Evolutionary conservation across 768 basidiomycete species (phyloP).

Genomic region (Suillus decipiens): DNA sequence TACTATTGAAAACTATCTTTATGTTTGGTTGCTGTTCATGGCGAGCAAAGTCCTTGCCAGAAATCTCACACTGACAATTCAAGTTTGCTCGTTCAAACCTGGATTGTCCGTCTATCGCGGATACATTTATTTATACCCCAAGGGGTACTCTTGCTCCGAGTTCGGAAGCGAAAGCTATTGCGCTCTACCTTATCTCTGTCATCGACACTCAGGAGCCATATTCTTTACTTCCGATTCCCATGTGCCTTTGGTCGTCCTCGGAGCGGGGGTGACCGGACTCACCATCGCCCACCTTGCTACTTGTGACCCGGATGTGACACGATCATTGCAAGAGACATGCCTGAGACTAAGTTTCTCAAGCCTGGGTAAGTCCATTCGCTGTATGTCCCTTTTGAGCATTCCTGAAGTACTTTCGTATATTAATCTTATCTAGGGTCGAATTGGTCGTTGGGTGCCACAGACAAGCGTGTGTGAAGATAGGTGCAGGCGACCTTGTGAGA

Average conservation of each 20-base stretch:
- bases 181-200: background rate
- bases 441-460: constrained; percentile 41
- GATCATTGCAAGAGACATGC: constrained; percentile 40
- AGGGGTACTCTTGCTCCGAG: background rate
- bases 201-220: constrained; percentile 15
- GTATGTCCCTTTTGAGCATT: constrained; percentile 27
- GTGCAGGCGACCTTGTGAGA: constrained; percentile 46
- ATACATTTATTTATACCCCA: background rate
- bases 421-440: constrained; percentile 38
- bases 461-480: constrained; percentile 37
- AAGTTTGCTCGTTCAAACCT: background rate
- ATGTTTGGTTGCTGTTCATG: background rate
- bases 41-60: background rate
- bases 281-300: constrained; percentile 36
- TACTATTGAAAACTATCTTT: background rate
- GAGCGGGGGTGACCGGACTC: constrained; percentile 42
- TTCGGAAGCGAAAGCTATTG: background rate
- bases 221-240: constrained; percentile 11
- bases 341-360: constrained; percentile 41
- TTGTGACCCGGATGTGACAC: constrained; percentile 24
- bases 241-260: constrained; percentile 33
- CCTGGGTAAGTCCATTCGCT: constrained; percentile 54
- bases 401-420: background rate
- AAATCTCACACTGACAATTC: background rate
- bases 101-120: background rate